A percentile compares a stretch with the other conserved stretches of the same genome.
phyloP scores from a whole-genome alignment of 2,329 filamentous ascomycete species.

The Hypoxylon sp. region DNA sequence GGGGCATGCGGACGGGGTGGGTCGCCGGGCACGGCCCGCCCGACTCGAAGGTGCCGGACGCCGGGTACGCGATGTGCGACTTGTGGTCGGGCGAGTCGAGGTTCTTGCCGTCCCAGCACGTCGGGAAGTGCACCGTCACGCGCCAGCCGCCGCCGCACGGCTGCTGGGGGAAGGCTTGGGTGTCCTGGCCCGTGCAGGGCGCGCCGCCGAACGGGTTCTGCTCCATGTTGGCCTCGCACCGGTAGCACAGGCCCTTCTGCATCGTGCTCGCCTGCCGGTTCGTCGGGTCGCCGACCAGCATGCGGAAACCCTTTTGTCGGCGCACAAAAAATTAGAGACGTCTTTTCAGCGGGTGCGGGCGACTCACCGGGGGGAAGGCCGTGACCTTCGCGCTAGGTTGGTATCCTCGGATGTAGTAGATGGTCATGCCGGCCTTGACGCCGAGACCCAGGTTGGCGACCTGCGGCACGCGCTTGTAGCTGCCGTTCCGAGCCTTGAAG shows the following conservation, averaged over 20 bases:
- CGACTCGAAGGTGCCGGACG: slow-evolving; percentile 51
- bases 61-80: slow-evolving; percentile 52
- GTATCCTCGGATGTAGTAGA: slow-evolving; percentile 55
- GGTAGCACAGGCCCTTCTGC: slow-evolving; percentile 52
- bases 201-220: slow-evolving; percentile 54
- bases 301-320: slow-evolving; percentile 52
- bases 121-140: slow-evolving; percentile 52
- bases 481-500: slow-evolving; percentile 54
- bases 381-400: slow-evolving; percentile 50
- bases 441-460: slow-evolving; percentile 52
- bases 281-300: slow-evolving; percentile 52
- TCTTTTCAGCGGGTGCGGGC: background rate
- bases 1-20: slow-evolving; percentile 55
- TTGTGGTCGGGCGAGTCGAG: slow-evolving; percentile 55
- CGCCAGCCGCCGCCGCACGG: slow-evolving; percentile 52
- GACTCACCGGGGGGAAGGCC: slow-evolving; percentile 52
- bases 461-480: slow-evolving; percentile 54
- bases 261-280: slow-evolving; percentile 50
- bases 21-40: slow-evolving; percentile 51
- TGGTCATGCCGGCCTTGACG: slow-evolving; percentile 52
- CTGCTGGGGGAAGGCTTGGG: slow-evolving; percentile 49
- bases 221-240: slow-evolving; percentile 53
- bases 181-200: slow-evolving; percentile 53
- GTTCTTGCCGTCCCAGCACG: slow-evolving; percentile 56
- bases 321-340: slow-evolving; percentile 17